Evolutionary conservation across 441 rosid species (phyloP), one percentile per base, ranked within the genome.

Genomic region (Adansonia grandidieri): DNA sequence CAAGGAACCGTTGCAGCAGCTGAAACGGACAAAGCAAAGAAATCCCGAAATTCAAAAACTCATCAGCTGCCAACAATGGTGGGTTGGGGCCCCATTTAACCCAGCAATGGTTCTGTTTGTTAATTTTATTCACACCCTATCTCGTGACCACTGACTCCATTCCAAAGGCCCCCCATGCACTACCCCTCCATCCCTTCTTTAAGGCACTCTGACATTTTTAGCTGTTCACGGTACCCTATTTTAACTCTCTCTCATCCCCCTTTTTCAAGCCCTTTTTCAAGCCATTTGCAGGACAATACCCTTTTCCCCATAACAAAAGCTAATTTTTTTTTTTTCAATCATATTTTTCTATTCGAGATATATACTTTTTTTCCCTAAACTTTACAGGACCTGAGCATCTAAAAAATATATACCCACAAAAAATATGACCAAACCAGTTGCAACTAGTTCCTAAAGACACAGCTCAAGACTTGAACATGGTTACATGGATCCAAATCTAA

Each of bases 171-270:
- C 64, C 64, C 13, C 40, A 1, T 45, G 4, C 67, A 11, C 19
- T 14, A 5, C n/a, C 57, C 4, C 0, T 60, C 7, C 57, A 6
- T 3, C 14, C 20, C 22, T 37, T 71, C 75, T 53, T 32, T 53
- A 71, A 68, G n/a, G 17, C 73, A 47, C 42, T 22, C 58, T 48
- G 73, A 69, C 73, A 69, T 10, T 47, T 69, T 3, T 6, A 48
- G 20, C 58, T 48, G 71, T 19, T 20, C 73, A 45, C 40, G 47
- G 24, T 14, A 5, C 2, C 48, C 75, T 5, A 32, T 4, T 53
- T 28, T 32, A 53, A 4, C 40, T 50, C 48, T 24, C 13, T 54
- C 45, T 11, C 56, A 24, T 9, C 0, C 17, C 50, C 15, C 60
- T 37, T n/a, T 54, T 54, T 53, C 28, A 71, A 32, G 48, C 50